Base-by-base conservation (phyloP, 257 asterid genomes). In the Cinchona pubescens region DNA sequence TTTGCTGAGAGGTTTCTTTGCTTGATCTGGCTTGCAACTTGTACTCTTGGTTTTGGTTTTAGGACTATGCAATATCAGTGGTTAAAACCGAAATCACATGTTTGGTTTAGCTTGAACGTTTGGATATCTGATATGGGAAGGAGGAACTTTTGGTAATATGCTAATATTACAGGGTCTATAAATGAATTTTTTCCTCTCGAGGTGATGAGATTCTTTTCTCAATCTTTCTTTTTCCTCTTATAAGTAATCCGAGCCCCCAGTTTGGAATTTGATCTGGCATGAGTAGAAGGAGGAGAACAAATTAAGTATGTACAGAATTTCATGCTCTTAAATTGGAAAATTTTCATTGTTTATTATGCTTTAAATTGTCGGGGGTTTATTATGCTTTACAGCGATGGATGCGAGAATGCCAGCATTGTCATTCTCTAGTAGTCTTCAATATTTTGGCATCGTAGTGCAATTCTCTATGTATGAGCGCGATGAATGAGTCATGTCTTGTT, bases 1-100 rank as follows among this genome's bases (percentile, higher is more conserved):
- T 77, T 60, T 48, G 72, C 35, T 43, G 81, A 23, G 67, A 18
- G 25, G 69, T 51, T 0, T 35, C 48, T 3, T 65, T 65, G 38
- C n/a, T 34, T 37, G 18, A 29, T 69, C 48, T n/a, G n/a, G 14
- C 23, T n/a, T n/a, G 53, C 75, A 53, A 69, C 45, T 48, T 51
- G 59, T 51, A 1, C 53, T 71, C n/a, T 51, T 71, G 46, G 51
- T 40, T 40, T 5, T 51, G 32, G 15, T 53, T 71, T 55, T 34
- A n/a, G 13, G 37, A 55, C 30, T 55, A 13, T 15, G 13, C 7
- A 37, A 35, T 49, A 8, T 42, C 6, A 23, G 34, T 67, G 29
- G 49, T 38, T 40, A 15, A 68, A 45, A 29, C 30, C 61, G 43
- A 5, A 23, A 30, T 53, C 14, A 10, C 64, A 55, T 55, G 38